Base-by-base conservation (phyloP, 83 land plant species). In the Picea abies region DNA sequence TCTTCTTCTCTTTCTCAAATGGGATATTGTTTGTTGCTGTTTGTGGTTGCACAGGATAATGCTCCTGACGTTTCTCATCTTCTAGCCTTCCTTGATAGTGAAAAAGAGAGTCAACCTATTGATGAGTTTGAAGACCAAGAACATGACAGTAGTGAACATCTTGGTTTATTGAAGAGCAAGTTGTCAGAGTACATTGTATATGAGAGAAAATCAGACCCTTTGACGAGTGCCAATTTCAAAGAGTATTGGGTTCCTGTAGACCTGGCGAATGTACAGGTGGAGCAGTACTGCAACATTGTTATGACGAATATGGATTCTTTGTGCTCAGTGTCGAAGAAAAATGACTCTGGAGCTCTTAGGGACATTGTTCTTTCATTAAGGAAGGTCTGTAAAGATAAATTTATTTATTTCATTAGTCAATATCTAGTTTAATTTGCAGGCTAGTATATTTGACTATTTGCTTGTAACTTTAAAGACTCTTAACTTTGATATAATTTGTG, bases 191-290 rank as follows among this genome's bases (percentile, higher is more conserved):
- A 64, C 78, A 60, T 83, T 65, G 88, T 67, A 19, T 85, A 81
- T 82, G 91, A 84, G 22, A 61, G 87, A 68, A 93, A 87, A 56
- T 26, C 88, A 39, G 90, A 79, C 39, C 35, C n/a, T 7, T 22
- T 72, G 23, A 37, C 76, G 41, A 66, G 83, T 19, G 79, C 94
- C 20, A 87, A 82, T 67, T 87, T 90, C 81, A 66, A 82, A 10
- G 98, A 96, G 85, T 92, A 87, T 80, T 96, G 96, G 96, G 90
- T 94, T 73, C 98, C 98, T 76, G 93, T 89, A 66, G 84, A 76
- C 29, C 64, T 96, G 78, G 86, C 95, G 0, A 79, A 78, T 71
- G 83, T 90, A 60, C 98, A 96, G 80, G 84, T 96, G 11, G 92
- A 92, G 80, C 89, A 90, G 81, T 96, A 96, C 80, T 93, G 96